Conservation (phyloP, 805 yeast genomes). For the Cyberlindnera mycetangii region DNA sequence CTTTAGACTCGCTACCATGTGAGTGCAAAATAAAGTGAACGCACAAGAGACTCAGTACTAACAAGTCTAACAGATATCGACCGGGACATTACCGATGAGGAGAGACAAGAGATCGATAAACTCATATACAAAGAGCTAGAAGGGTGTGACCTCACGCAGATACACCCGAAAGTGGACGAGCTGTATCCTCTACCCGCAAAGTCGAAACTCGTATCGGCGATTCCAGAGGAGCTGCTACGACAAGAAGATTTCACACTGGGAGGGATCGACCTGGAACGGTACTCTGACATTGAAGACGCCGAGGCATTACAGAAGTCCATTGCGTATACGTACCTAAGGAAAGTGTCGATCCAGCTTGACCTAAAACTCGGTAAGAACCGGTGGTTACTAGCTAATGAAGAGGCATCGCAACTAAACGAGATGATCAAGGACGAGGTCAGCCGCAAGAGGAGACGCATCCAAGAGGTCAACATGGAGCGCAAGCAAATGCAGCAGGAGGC, state of each 20-base stretch:
- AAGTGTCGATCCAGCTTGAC: constrained; percentile 37
- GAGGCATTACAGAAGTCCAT: constrained; percentile 26
- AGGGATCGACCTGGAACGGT: constrained; percentile 35
- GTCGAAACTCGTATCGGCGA: constrained; percentile 1
- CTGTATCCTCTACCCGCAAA: constrained; percentile 20
- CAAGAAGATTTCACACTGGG: constrained; percentile 25
- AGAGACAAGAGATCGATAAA: constrained; percentile 35
- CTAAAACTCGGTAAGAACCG: constrained; percentile 35
- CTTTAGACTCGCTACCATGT: constrained; percentile 40
- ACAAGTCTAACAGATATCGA: constrained; percentile 32
- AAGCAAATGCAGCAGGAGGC: constrained; percentile 41
- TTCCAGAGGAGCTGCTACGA: constrained; percentile 15
- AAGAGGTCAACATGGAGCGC: constrained; percentile 41
- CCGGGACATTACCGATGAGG: constrained; percentile 34
- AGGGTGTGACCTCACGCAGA: neutral
- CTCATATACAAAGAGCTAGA: constrained; percentile 29
- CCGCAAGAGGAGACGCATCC: constrained; percentile 41
- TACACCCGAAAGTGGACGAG: constrained; percentile 23
- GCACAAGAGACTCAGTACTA: neutral
- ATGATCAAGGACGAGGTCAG: constrained; percentile 29
- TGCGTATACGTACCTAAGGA: constrained; percentile 31
- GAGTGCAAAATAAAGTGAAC: constrained; percentile 28
- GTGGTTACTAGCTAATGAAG: constrained; percentile 37
- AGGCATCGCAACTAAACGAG: constrained; percentile 29
- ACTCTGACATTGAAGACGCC: constrained; percentile 28